These are phyloP conservation scores for Pseudogymnoascus destructans DNA, from an alignment of 2,329 filamentous ascomycete genomes.

Conservation along the genomic window DNA sequence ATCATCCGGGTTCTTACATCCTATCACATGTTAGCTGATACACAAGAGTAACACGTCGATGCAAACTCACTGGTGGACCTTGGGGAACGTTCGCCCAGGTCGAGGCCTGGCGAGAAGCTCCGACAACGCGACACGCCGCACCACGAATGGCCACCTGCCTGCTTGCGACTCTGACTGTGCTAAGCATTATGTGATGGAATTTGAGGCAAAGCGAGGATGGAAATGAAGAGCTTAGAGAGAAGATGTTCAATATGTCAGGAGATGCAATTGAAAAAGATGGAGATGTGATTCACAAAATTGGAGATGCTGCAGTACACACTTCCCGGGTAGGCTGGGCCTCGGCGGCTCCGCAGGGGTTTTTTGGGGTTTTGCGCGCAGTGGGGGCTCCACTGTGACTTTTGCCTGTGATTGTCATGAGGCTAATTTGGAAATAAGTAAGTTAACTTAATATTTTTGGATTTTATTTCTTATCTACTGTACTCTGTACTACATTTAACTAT, in stretches of 20 bases:
- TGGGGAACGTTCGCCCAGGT: conserved; percentile 86
- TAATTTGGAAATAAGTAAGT: background rate
- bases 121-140: conserved; percentile 18
- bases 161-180: conserved; percentile 40
- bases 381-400: conserved; percentile 1
- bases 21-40: conserved; percentile 18
- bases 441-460: background rate
- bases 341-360: background rate
- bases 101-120: conserved; percentile 34
- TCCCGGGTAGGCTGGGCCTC: background rate
- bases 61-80: conserved; percentile 71
- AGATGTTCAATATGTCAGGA: background rate
- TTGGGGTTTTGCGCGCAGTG: background rate
- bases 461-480: background rate
- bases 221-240: background rate
- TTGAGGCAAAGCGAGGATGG: background rate
- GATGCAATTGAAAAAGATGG: background rate
- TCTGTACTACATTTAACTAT: background rate
- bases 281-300: background rate
- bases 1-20: conserved; percentile 25
- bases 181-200: conserved; percentile 34
- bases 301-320: background rate
- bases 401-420: background rate
- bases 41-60: conserved; percentile 9
- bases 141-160: conserved; percentile 31